Conservation (phyloP, 306 rosid species). For the Canavalia gladiata region DNA sequence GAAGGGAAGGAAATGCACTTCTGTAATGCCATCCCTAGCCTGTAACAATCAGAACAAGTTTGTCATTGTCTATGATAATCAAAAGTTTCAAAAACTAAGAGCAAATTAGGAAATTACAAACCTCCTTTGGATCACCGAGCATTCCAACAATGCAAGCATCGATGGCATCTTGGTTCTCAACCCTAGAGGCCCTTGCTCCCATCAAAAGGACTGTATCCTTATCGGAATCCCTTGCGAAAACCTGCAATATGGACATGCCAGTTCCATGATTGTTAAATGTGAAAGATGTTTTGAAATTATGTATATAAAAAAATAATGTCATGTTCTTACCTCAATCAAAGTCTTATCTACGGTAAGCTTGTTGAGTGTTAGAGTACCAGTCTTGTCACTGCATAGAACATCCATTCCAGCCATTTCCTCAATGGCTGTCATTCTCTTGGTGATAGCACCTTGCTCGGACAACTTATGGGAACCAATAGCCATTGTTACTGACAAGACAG, state of each 20-base stretch:
- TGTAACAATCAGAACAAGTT: slow-evolving; percentile 31
- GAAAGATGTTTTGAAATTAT: background rate
- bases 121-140: slow-evolving; percentile 97
- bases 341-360: slow-evolving; percentile 85
- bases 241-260: slow-evolving; percentile 46
- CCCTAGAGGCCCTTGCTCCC: slow-evolving; percentile 91
- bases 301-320: background rate
- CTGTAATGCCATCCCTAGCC: slow-evolving; percentile 86
- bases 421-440: slow-evolving; percentile 97
- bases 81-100: background rate
- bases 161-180: slow-evolving; percentile 94
- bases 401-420: slow-evolving; percentile 99
- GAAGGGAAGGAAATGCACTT: slow-evolving; percentile 89
- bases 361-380: slow-evolving; percentile 90
- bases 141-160: slow-evolving; percentile 96
- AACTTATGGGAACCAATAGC: slow-evolving; percentile 93
- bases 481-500: slow-evolving; percentile 95
- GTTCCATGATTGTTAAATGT: background rate
- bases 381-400: slow-evolving; percentile 91
- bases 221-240: slow-evolving; percentile 70
- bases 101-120: slow-evolving; percentile 27
- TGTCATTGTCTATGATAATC: background rate
- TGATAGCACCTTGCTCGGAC: slow-evolving; percentile 91
- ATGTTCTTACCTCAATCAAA: slow-evolving; percentile 69
- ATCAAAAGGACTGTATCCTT: slow-evolving; percentile 66